These are phyloP conservation scores for Albophoma yamanashiensis DNA, from an alignment of 2,329 filamentous ascomycete species.

Conservation along the genomic window DNA sequence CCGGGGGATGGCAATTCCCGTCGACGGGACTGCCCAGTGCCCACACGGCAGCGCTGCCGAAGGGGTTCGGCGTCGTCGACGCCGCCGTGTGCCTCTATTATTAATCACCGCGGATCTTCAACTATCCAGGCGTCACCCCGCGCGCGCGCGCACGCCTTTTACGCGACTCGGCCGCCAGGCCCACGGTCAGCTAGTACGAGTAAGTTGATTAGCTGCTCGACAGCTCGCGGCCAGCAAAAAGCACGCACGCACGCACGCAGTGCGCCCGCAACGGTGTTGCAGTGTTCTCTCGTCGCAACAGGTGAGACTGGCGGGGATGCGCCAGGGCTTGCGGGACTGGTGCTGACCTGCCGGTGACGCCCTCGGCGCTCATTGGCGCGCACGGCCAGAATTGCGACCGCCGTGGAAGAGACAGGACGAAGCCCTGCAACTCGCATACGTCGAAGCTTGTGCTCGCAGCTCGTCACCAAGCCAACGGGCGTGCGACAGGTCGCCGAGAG, in stretches of 20 bases:
- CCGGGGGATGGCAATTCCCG: not conserved
- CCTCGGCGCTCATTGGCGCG: not conserved
- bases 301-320: not conserved
- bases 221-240: not conserved
- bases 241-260: not conserved
- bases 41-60: not conserved
- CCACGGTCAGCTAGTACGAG: not conserved
- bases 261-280: not conserved
- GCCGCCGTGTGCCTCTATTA: not conserved
- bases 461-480: not conserved
- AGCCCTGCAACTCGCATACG: not conserved
- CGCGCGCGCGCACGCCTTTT: not conserved
- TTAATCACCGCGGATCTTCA: not conserved
- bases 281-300: not conserved
- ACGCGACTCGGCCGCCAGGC: not conserved
- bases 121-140: not conserved
- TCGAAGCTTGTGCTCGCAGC: not conserved
- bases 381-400: not conserved
- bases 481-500: not conserved
- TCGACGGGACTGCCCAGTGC: not conserved
- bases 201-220: not conserved
- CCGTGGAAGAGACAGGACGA: not conserved
- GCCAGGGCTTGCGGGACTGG: not conserved
- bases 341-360: not conserved
- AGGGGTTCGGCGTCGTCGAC: not conserved